Conservation (phyloP, 306 rosid genomes). For the Castanea sativa region DNA sequence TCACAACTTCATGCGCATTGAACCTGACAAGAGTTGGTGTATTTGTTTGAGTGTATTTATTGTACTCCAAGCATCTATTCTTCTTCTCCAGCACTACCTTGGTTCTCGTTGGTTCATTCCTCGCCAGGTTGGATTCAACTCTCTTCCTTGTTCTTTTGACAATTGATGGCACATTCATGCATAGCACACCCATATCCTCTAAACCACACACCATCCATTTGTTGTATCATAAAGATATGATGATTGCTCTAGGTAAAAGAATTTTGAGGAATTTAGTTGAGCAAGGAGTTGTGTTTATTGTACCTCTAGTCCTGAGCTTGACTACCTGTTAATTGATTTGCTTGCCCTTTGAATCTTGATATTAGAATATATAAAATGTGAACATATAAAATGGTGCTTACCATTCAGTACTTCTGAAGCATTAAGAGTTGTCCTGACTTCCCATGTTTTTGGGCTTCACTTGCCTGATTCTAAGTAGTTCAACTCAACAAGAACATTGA, state of each 20-base stretch:
- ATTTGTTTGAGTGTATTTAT: constrained; percentile 56
- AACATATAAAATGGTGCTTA: background rate
- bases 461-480: background rate
- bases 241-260: background rate
- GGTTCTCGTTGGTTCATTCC: constrained; percentile 99
- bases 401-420: background rate
- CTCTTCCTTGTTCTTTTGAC: background rate
- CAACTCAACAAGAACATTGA: constrained; percentile 3
- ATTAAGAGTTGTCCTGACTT: background rate
- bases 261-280: background rate
- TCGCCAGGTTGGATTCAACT: constrained; percentile 66
- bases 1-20: constrained; percentile 89
- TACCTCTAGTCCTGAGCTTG: background rate
- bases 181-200: background rate
- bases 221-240: background rate
- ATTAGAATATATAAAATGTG: background rate
- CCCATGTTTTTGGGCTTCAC: background rate
- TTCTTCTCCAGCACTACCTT: constrained; percentile 89
- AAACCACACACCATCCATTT: background rate
- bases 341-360: background rate
- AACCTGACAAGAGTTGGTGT: constrained; percentile 79
- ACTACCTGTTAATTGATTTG: background rate
- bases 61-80: constrained; percentile 76
- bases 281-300: background rate
- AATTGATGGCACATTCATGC: background rate